These are phyloP conservation scores for Fusarium bulbicola DNA, from an alignment of 2,329 filamentous ascomycete species.

Conservation along the genomic window DNA sequence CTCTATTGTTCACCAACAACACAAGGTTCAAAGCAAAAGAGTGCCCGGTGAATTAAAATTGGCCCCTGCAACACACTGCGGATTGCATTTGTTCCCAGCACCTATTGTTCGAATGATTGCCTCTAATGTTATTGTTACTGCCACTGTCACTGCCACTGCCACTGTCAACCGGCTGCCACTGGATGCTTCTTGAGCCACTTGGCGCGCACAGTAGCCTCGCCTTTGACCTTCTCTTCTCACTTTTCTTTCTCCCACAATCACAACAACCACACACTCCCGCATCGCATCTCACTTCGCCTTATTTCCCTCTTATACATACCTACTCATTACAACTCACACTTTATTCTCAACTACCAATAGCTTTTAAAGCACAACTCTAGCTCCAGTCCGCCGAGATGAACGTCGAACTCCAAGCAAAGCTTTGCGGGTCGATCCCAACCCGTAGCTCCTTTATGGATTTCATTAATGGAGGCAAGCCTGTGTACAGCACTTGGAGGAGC, in stretches of 20 bases:
- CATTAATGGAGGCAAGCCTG: not conserved
- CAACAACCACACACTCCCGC: not conserved
- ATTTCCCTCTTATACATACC: too few species aligned
- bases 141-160: not conserved
- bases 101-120: not conserved
- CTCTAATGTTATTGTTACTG: not conserved
- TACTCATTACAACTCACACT: not conserved
- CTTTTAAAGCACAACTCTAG: not conserved
- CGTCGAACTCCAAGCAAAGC: not conserved
- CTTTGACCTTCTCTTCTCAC: not conserved
- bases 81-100: not conserved
- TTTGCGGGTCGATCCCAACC: not conserved
- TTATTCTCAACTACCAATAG: not conserved
- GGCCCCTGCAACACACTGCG: not conserved
- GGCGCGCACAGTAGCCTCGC: not conserved
- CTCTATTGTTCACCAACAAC: not conserved
- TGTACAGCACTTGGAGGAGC: not conserved
- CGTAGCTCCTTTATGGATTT: conserved; percentile 8
- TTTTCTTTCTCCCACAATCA: not conserved
- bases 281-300: not conserved
- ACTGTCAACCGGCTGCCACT: conserved; percentile 4
- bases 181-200: not conserved
- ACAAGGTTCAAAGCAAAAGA: not conserved
- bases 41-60: not conserved
- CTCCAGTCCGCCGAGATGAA: not conserved